Evolutionary conservation across 352 stramenopile species (phyloP).

Genomic region (Phytophthora megakarya): DNA sequence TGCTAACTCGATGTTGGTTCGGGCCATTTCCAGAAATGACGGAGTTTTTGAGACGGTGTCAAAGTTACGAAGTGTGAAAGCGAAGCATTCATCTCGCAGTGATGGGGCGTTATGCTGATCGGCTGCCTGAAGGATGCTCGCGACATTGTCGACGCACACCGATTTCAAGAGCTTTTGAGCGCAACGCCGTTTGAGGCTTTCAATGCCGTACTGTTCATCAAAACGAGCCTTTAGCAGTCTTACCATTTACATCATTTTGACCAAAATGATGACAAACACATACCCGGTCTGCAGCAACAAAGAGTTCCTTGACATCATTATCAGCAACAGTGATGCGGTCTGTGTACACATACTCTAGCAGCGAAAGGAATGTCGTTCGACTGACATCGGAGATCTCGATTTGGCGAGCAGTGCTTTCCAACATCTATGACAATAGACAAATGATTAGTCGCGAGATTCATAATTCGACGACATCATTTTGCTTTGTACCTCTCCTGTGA

Average conservation of each 20-base stretch:
- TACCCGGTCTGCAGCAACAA: constrained; percentile 90
- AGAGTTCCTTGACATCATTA: constrained; percentile 92
- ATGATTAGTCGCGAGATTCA: not conserved
- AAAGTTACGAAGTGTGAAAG: constrained; percentile 98
- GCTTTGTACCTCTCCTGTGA: constrained; percentile 65
- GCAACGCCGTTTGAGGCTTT: constrained; percentile 90
- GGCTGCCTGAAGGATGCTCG: constrained; percentile 95
- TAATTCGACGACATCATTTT: not conserved
- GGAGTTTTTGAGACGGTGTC: constrained; percentile 96
- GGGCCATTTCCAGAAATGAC: constrained; percentile 97
- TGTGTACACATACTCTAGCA: constrained; percentile 97
- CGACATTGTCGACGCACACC: constrained; percentile 95
- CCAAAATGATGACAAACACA: not conserved
- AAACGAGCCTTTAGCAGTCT: too few species aligned
- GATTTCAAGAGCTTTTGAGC: constrained; percentile 93
- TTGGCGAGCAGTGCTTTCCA: constrained; percentile 82
- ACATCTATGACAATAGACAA: constrained; percentile 76
- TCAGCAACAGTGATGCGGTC: constrained; percentile 90
- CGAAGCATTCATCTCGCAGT: constrained; percentile 94
- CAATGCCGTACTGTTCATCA: constrained; percentile 69
- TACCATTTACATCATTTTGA: too few species aligned
- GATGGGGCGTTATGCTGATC: constrained; percentile 93
- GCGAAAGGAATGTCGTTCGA: constrained; percentile 90
- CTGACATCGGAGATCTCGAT: constrained; percentile 92
- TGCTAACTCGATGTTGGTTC: constrained; percentile 97